These are phyloP conservation scores for Fraxinus velutina DNA, from an alignment of 305 asterid species.

Conservation along the genomic window DNA sequence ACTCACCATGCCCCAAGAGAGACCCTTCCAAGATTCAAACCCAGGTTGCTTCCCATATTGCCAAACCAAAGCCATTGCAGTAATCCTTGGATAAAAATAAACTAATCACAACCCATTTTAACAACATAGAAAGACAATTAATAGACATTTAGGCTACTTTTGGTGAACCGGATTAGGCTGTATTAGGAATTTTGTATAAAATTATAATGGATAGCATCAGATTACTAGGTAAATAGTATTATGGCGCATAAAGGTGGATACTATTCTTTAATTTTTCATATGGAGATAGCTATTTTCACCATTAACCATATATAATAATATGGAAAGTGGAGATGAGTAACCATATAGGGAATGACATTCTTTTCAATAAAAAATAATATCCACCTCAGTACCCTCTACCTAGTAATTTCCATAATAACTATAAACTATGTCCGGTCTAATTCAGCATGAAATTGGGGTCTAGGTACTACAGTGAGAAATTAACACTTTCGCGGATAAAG, in stretches of 20 bases:
- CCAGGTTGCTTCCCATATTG: constrained; percentile 90
- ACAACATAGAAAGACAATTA: neutral
- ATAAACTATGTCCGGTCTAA: neutral
- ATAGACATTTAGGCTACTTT: neutral
- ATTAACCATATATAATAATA: neutral
- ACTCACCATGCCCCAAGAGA: constrained; percentile 96
- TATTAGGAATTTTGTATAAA: neutral
- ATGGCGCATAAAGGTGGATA: neutral
- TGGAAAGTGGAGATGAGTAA: neutral
- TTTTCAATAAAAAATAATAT: neutral
- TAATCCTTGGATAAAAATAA: constrained; percentile 46
- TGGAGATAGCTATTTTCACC: neutral
- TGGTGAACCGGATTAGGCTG: neutral
- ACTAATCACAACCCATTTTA: neutral
- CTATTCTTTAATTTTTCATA: neutral
- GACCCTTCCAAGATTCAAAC: constrained; percentile 89
- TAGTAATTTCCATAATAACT: neutral
- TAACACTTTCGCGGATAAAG: neutral
- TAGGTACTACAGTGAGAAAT: neutral
- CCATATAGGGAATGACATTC: neutral
- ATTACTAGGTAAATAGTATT: neutral
- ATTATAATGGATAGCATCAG: neutral
- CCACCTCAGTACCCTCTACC: neutral
- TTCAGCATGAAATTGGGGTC: neutral
- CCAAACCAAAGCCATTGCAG: constrained; percentile 95